Percentiles rank a stretch among this genome's conserved stretches.
Evolutionary conservation across 1,284 basidiomycete species (phyloP).

Genomic region (Apiotrichum sp.): DNA sequence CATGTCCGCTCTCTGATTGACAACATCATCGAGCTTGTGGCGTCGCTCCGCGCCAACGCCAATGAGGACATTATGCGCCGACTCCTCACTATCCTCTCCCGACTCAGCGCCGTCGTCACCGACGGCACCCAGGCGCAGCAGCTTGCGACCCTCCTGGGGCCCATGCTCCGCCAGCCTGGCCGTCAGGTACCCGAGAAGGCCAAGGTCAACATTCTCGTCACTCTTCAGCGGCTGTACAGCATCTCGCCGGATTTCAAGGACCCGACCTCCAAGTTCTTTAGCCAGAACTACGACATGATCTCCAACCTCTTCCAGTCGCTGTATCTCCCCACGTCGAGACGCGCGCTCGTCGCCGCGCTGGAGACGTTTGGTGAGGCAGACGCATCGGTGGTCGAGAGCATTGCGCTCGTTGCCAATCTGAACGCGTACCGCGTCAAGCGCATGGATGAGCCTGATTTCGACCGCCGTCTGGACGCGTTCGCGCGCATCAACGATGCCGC

Average conservation of each 20-base stretch:
- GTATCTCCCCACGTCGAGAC: constrained; percentile 62
- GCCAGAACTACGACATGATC: constrained; percentile 60
- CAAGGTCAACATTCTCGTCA: constrained; percentile 77
- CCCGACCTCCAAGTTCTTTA: constrained; percentile 52
- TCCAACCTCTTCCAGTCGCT: constrained; percentile 71
- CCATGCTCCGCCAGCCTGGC: constrained; percentile 70
- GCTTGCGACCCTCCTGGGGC: constrained; percentile 69
- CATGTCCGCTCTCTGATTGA: constrained; percentile 69
- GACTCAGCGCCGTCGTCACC: constrained; percentile 68
- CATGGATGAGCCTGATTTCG: constrained; percentile 90
- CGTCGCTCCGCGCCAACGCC: constrained; percentile 51
- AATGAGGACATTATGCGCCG: constrained; percentile 71
- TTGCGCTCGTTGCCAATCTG: constrained; percentile 60
- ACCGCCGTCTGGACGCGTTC: constrained; percentile 75
- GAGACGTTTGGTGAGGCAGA: constrained; percentile 56
- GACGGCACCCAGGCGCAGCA: constrained; percentile 67
- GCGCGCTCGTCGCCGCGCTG: constrained; percentile 63
- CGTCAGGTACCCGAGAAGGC: constrained; percentile 77
- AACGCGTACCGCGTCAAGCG: constrained; percentile 80
- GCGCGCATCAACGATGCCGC: constrained; percentile 57
- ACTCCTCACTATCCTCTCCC: constrained; percentile 73
- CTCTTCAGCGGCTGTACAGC: constrained; percentile 67
- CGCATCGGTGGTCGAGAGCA: constrained; percentile 51
- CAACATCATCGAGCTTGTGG: constrained; percentile 66
- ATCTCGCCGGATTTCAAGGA: constrained; percentile 64